Evolutionary conservation across 179 eudicot genomes (phyloP), one percentile per base, ranked within the genome.

Genomic region (Beta macrorhiza): DNA sequence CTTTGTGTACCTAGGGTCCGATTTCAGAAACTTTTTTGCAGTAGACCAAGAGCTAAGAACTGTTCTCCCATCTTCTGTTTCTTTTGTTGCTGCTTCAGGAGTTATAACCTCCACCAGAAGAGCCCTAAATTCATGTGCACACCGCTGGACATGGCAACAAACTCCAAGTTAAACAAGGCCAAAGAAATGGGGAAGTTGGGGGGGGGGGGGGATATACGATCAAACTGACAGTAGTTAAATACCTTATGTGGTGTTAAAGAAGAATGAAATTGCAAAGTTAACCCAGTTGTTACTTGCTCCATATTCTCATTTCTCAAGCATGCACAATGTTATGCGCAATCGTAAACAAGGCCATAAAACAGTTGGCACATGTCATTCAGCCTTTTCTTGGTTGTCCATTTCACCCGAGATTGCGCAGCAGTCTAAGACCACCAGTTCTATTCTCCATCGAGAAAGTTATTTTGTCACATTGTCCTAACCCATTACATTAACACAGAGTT

Each of bases 1-100:
- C 86, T 87, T 93, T 57, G 85, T 74, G 83, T 93, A 97, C 85
- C 98, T 86, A 22, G 83, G 83, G 74, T 97, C 99, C 14, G 85
- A 81, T 81, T 91, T 97, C 20, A 97, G 84, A 81, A 87, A 82
- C 20, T 78, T 87, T 89, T 92, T 97, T 61, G 99, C 99, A 44
- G 97, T 92, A 75, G 98, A 94, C 99, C 99, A 97, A 32, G 99
- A 97, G 74, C 82, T 90, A 71, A 90, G 76, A 42, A 87, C 89
- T 42, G 99, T 93, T 86, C 90, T 97, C 72, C 97, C 91, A 72
- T 90, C 95, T 74, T 94, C 94, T 64, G 86, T 88, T 85, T 91
- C 94, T 77, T 83, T 87, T 13, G 79, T 73, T 53, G 92, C 94
- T 58, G 87, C 88, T 80, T 92, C 95, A 13, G 85, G 78, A 77